These are phyloP conservation scores for Nakaseomyces glabratus DNA, from an alignment of 1,139 yeast genomes.

Conservation along the genomic window DNA sequence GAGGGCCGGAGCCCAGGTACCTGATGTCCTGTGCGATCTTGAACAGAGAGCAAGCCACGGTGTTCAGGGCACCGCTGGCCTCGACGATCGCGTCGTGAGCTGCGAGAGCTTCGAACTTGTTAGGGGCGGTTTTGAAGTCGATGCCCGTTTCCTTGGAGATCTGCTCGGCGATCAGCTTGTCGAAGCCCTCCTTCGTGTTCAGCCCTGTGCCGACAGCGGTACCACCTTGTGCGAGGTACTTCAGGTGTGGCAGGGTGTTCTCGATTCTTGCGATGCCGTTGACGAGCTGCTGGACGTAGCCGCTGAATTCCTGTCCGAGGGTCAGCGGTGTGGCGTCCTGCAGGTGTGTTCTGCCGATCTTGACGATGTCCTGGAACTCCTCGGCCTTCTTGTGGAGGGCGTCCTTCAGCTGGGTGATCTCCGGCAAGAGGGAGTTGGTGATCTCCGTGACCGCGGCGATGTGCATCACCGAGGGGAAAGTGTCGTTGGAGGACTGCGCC, in stretches of 20 bases:
- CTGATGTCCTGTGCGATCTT: conserved; percentile 97
- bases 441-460: conserved; percentile 95
- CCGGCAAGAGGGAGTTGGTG: conserved; percentile 64
- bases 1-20: conserved; percentile 97
- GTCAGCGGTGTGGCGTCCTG: conserved; percentile 99
- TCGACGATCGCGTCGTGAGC: conserved; percentile 98
- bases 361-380: conserved; percentile 81
- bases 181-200: conserved; percentile 85
- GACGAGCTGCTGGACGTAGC: conserved; percentile 86
- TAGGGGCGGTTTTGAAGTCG: conserved; percentile 88
- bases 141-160: conserved; percentile 80
- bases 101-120: conserved; percentile 97
- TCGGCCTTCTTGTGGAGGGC: conserved; percentile 66
- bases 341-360: conserved; percentile 96
- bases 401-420: conserved; percentile 65
- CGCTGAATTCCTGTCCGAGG: conserved; percentile 94
- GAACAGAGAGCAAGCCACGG: conserved; percentile 85
- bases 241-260: conserved; percentile 62
- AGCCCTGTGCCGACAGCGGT: conserved; percentile 99
- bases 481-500: conserved; percentile 97
- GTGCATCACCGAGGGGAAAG: conserved; percentile 99
- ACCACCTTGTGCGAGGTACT: conserved; percentile 94
- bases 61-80: conserved; percentile 94
- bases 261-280: conserved; percentile 87
- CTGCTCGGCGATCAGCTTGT: conserved; percentile 48